These are phyloP conservation scores for Scytalidium sp. DNA, from an alignment of 2,329 filamentous ascomycete species.

Conservation along the genomic window DNA sequence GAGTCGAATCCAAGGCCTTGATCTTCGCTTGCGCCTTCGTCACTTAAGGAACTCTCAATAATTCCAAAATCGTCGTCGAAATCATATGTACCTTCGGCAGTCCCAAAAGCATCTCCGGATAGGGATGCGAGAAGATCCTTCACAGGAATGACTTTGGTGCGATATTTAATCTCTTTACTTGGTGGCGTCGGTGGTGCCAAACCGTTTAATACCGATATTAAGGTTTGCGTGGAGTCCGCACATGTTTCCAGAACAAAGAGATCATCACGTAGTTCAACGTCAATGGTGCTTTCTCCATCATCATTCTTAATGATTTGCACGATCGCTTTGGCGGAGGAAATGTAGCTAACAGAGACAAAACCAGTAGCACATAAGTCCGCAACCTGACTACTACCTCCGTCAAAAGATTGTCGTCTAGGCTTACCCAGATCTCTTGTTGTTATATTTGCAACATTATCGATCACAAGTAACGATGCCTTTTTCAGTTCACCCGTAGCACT, in stretches of 20 bases:
- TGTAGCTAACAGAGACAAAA: constrained; percentile 82
- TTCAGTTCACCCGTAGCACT: constrained; percentile 66
- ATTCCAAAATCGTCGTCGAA: constrained; percentile 60
- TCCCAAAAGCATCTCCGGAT: constrained; percentile 77
- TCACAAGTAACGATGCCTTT: constrained; percentile 79
- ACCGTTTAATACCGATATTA: constrained; percentile 75
- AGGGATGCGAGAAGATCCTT: constrained; percentile 89
- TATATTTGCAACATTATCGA: constrained; percentile 65
- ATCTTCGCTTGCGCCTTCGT: constrained; percentile 35
- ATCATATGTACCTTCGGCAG: constrained; percentile 58
- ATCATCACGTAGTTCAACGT: constrained; percentile 81
- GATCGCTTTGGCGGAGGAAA: constrained; percentile 73
- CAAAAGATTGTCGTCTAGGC: constrained; percentile 24
- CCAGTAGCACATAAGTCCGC: constrained; percentile 60
- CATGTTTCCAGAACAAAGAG: constrained; percentile 91
- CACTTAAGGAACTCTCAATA: constrained; percentile 43
- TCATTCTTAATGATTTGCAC: constrained; percentile 56
- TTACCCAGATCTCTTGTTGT: constrained; percentile 10
- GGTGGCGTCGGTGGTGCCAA: constrained; percentile 81
- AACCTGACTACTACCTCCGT: constrained; percentile 42
- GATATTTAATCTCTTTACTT: constrained; percentile 79
- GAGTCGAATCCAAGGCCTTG: constrained; percentile 39
- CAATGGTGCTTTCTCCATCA: constrained; percentile 63
- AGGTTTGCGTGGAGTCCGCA: constrained; percentile 92
- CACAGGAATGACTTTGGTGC: constrained; percentile 81